Evolutionary conservation across 768 basidiomycete species (phyloP).

Genomic region (Pholiota conissans): DNA sequence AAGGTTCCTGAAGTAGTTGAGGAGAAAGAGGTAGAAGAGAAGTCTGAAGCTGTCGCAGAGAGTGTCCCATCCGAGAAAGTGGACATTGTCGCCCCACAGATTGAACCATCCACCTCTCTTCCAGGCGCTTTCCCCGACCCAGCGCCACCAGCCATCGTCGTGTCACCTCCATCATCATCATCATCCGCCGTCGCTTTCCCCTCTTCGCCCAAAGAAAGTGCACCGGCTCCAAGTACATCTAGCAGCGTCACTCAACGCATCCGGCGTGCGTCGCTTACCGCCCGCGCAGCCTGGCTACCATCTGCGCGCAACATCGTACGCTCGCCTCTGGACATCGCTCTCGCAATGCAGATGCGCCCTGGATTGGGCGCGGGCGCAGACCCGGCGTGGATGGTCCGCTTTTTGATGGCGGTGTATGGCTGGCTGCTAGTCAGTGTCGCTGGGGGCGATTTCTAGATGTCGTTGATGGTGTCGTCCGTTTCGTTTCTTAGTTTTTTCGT

Average conservation of each 20-base stretch:
- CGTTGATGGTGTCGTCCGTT: not conserved
- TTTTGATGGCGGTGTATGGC: slow-evolving; percentile 77
- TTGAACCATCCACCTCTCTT: slow-evolving; percentile 21
- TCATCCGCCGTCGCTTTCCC: slow-evolving; percentile 7
- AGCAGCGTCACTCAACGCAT: slow-evolving; percentile 6
- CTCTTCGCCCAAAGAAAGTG: slow-evolving; percentile 5
- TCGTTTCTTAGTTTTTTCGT: not conserved
- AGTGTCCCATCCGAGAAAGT: too few species aligned
- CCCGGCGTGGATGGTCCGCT: slow-evolving; percentile 77
- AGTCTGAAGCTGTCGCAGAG: not conserved
- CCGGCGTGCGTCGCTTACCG: slow-evolving; percentile 6
- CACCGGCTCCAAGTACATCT: slow-evolving; percentile 1
- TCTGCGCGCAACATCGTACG: slow-evolving; percentile 26
- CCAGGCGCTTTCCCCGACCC: slow-evolving; percentile 29
- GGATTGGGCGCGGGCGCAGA: slow-evolving; percentile 71
- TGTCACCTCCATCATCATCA: not conserved
- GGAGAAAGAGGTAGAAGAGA: not conserved
- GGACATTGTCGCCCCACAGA: not conserved
- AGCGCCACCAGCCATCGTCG: not conserved
- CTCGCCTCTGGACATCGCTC: slow-evolving; percentile 58
- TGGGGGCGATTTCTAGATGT: slow-evolving; percentile 26
- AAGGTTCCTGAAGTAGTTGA: too few species aligned
- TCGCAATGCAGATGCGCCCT: slow-evolving; percentile 77
- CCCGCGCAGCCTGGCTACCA: slow-evolving; percentile 10
- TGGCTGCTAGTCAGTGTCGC: slow-evolving; percentile 68